Conservation (phyloP, 1,284 basidiomycete genomes). For the Inonotus obliquus region DNA sequence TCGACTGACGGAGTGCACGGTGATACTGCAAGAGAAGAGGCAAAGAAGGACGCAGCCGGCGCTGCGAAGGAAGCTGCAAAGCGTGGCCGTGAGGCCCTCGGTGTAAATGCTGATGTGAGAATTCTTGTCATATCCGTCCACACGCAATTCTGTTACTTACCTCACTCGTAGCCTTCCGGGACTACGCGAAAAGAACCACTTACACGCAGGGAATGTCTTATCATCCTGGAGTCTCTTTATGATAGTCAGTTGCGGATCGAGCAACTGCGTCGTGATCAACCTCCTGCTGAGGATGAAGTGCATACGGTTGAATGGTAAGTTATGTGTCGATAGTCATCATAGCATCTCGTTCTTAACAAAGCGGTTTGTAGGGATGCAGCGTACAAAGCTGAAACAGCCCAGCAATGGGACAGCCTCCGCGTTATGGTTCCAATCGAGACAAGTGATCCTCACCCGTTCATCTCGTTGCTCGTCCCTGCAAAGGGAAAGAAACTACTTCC, state of each 20-base stretch:
- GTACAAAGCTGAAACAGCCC: slow-evolving; percentile 60
- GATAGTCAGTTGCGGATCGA: slow-evolving; percentile 84
- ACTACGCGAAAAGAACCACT: slow-evolving; percentile 67
- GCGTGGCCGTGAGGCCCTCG: slow-evolving; percentile 63
- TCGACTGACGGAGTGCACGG: slow-evolving; percentile 45
- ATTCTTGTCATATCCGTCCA: neutral
- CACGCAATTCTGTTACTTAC: neutral
- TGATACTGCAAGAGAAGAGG: slow-evolving; percentile 54
- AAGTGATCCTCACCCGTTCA: slow-evolving; percentile 94
- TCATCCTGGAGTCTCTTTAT: slow-evolving; percentile 83
- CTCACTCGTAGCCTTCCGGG: slow-evolving; percentile 40
- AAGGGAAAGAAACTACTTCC: slow-evolving; percentile 95
- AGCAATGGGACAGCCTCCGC: slow-evolving; percentile 79
- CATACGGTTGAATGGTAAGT: slow-evolving; percentile 51
- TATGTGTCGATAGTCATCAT: neutral
- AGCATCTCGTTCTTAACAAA: slow-evolving; percentile 3
- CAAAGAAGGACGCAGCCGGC: slow-evolving; percentile 37
- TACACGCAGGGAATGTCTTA: slow-evolving; percentile 73
- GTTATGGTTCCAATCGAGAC: slow-evolving; percentile 91
- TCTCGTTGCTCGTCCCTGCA: slow-evolving; percentile 81
- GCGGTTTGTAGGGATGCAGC: slow-evolving; percentile 45
- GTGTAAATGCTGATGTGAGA: slow-evolving; percentile 48
- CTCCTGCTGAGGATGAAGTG: slow-evolving; percentile 55
- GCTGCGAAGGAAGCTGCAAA: slow-evolving; percentile 69
- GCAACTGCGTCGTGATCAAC: slow-evolving; percentile 80